Conservation (phyloP, 257 asterid genomes). For the Apocynum venetum region DNA sequence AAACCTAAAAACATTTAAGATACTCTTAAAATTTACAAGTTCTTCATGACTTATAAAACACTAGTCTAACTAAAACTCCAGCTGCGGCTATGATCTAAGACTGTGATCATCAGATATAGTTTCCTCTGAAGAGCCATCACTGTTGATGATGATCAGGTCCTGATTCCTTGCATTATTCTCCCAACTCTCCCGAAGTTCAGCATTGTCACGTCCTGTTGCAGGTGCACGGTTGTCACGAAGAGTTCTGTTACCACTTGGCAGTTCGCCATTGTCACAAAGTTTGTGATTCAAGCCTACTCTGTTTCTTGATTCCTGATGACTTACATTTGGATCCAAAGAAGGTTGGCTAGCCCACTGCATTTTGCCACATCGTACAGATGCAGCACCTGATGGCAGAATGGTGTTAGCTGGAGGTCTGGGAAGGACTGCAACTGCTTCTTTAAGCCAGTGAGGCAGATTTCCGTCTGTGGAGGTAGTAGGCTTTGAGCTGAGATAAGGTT, state of each 20-base stretch:
- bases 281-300: constrained; percentile 10
- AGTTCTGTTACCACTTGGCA: constrained; percentile 14
- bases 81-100: constrained; percentile 26
- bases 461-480: constrained; percentile 13
- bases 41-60: background rate
- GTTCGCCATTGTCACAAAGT: constrained; percentile 11
- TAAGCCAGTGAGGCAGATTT: constrained; percentile 62
- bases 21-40: constrained; percentile 1
- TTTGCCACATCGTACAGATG: constrained; percentile 8
- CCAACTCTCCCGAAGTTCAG: background rate
- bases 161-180: constrained; percentile 11
- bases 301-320: constrained; percentile 18
- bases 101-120: constrained; percentile 60
- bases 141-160: constrained; percentile 46
- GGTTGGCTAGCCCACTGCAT: constrained; percentile 20
- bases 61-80: constrained; percentile 10
- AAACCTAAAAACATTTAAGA: background rate
- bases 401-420: constrained; percentile 25
- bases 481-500: constrained; percentile 25
- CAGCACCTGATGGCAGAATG: background rate
- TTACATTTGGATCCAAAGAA: constrained; percentile 13
- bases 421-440: constrained; percentile 41
- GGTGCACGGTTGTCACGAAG: constrained; percentile 8
- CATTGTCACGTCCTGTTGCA: constrained; percentile 9
- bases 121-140: constrained; percentile 78